Percentiles rank a stretch among this genome's conserved stretches.
These are phyloP conservation scores for Leccinum pallidistipes DNA, from an alignment of 1,284 basidiomycete species.

Conservation along the genomic window DNA sequence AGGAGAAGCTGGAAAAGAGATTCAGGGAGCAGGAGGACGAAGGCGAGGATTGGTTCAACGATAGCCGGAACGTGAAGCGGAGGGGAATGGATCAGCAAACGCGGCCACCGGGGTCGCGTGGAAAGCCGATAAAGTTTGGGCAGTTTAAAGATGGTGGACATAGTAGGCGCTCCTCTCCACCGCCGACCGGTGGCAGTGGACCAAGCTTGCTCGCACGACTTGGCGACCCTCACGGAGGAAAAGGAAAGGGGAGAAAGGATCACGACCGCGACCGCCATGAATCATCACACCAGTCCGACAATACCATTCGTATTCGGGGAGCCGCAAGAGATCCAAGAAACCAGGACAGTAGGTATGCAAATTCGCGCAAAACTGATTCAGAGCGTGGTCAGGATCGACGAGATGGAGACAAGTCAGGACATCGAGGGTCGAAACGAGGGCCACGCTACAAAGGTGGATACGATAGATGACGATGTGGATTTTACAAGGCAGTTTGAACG, in stretches of 20 bases:
- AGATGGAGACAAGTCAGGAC: slow-evolving; percentile 24
- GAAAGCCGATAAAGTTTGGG: slow-evolving; percentile 42
- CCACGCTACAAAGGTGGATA: slow-evolving; percentile 56
- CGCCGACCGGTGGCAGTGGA: slow-evolving; percentile 8
- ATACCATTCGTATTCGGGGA: slow-evolving; percentile 31
- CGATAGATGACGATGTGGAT: slow-evolving; percentile 34
- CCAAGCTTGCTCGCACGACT: slow-evolving; percentile 34
- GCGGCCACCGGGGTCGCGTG: slow-evolving; percentile 11
- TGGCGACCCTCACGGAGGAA: slow-evolving; percentile 19
- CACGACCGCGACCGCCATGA: slow-evolving; percentile 14
- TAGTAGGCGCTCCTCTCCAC: slow-evolving; percentile 14
- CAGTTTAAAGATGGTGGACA: slow-evolving; percentile 28
- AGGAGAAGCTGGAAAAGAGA: slow-evolving; percentile 52
- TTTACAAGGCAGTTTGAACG: slow-evolving; percentile 8
- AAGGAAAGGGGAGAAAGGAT: slow-evolving; percentile 9
- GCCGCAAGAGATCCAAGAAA: slow-evolving; percentile 27
- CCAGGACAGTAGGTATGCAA: slow-evolving; percentile 14
- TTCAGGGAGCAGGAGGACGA: slow-evolving; percentile 49
- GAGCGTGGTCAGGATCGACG: slow-evolving; percentile 23
- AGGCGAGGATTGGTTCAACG: slow-evolving; percentile 64
- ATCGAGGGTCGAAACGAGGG: slow-evolving; percentile 19
- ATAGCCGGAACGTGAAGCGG: slow-evolving; percentile 25
- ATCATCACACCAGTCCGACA: slow-evolving; percentile 5
- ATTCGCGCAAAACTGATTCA: slow-evolving; percentile 15
- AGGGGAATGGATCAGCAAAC: slow-evolving; percentile 22